Evolutionary conservation across 495 filamentous ascomycete species (phyloP).

Genomic region (Chaetomium fimeti): DNA sequence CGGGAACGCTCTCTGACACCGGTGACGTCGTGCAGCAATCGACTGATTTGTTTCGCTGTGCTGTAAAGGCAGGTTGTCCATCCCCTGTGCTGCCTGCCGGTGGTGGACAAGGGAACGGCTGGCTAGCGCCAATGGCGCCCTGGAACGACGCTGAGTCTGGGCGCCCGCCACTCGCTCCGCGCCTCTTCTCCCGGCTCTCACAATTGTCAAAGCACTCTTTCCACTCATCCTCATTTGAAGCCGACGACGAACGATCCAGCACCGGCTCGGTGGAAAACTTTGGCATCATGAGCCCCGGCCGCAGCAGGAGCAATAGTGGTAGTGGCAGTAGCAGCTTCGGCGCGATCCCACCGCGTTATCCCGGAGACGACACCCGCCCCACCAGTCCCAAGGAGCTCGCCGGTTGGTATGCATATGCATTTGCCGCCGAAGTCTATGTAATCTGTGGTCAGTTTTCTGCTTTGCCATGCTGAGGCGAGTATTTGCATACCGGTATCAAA

Average conservation of each 20-base stretch:
- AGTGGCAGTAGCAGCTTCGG: constrained; percentile 20
- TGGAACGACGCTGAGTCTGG: constrained; percentile 31
- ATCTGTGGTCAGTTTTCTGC: constrained; percentile 70
- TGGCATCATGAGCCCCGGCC: constrained; percentile 31
- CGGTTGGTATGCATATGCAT: constrained; percentile 96
- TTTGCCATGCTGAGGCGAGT: background rate
- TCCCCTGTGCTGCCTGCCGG: constrained; percentile 17
- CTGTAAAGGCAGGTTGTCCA: background rate
- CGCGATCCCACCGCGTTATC: constrained; percentile 49
- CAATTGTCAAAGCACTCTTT: constrained; percentile 45
- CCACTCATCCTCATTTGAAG: constrained; percentile 56
- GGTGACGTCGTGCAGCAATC: constrained; percentile 14
- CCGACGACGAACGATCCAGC: constrained; percentile 60
- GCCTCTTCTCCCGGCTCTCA: constrained; percentile 47
- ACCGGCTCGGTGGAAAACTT: constrained; percentile 21
- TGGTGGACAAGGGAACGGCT: background rate
- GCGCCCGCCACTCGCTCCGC: constrained; percentile 41
- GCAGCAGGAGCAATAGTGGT: constrained; percentile 22
- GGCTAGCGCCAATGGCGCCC: constrained; percentile 33
- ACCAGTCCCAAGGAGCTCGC: constrained; percentile 85
- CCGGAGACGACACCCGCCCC: constrained; percentile 80
- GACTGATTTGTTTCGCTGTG: constrained; percentile 9
- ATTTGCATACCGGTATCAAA: background rate
- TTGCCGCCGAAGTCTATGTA: constrained; percentile 96
- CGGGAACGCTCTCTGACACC: background rate